phyloP scores from a whole-genome alignment of 2,329 filamentous ascomycete species.

The Epichloe baconii region DNA sequence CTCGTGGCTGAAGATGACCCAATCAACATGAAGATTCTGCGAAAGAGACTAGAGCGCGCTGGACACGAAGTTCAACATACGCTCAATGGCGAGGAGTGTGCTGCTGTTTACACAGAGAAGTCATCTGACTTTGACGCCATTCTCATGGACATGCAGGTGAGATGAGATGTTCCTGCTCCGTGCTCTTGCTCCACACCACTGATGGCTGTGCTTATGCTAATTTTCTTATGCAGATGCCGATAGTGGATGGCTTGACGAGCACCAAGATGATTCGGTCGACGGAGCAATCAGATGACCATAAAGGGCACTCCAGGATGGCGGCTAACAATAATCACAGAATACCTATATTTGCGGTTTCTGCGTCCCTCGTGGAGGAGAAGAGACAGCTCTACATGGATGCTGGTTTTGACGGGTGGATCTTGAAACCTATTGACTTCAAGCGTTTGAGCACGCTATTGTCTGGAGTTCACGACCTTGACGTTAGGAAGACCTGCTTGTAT shows the following conservation, averaged over 20 bases:
- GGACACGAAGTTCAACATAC: slow-evolving; percentile 62
- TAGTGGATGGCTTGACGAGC: slow-evolving; percentile 70
- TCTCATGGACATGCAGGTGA: slow-evolving; percentile 86
- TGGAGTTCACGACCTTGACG: slow-evolving; percentile 51
- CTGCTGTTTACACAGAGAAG: slow-evolving; percentile 52
- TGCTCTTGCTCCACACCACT: not conserved
- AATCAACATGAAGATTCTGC: slow-evolving; percentile 70
- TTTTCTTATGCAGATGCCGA: slow-evolving; percentile 59
- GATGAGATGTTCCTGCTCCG: slow-evolving; percentile 30
- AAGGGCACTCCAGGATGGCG: slow-evolving; percentile 44
- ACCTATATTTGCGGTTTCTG: slow-evolving; percentile 78
- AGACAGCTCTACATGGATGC: slow-evolving; percentile 56
- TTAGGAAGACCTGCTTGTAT: slow-evolving; percentile 53
- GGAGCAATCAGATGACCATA: slow-evolving; percentile 40
- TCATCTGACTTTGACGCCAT: slow-evolving; percentile 58
- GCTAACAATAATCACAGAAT: slow-evolving; percentile 53
- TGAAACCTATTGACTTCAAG: slow-evolving; percentile 77
- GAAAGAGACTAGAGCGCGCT: slow-evolving; percentile 64
- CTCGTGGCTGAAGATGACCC: slow-evolving; percentile 82
- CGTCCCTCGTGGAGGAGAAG: slow-evolving; percentile 62
- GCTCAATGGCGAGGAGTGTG: slow-evolving; percentile 76
- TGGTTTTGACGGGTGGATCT: slow-evolving; percentile 83
- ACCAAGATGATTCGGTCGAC: slow-evolving; percentile 71
- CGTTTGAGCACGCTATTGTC: slow-evolving; percentile 54
- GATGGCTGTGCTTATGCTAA: not conserved